Percentiles rank a stretch among this genome's conserved stretches.
These are phyloP conservation scores for Ophiocordyceps camponoti-saundersi DNA, from an alignment of 2,329 filamentous ascomycete genomes.

Conservation along the genomic window DNA sequence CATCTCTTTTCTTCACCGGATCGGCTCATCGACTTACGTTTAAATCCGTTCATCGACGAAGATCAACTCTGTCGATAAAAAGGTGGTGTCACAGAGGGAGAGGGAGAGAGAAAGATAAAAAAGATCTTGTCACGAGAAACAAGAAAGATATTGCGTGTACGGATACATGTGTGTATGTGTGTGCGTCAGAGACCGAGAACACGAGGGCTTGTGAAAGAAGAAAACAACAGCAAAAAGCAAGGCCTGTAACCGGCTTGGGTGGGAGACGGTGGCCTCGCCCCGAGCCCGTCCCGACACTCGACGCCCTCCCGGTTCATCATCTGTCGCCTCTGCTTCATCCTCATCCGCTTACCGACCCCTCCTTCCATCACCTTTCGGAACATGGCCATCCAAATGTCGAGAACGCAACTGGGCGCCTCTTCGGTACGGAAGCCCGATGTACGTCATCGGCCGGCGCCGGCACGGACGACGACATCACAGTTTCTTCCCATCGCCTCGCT, in stretches of 20 bases:
- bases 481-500: conserved; percentile 2
- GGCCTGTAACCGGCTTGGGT: not conserved
- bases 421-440: not conserved
- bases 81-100: not conserved
- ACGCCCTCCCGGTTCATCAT: not conserved
- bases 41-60: too few species aligned
- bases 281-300: not conserved
- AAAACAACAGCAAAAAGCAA: not conserved
- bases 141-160: too few species aligned
- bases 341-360: too few species aligned
- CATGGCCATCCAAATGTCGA: not conserved
- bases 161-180: not conserved
- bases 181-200: not conserved
- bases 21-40: not conserved
- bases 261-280: not conserved
- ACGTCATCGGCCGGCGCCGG: not conserved
- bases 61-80: too few species aligned
- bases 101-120: not conserved
- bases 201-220: not conserved
- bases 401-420: not conserved
- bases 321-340: not conserved
- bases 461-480: not conserved
- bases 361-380: too few species aligned
- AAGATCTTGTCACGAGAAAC: not conserved
- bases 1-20: not conserved